Evolutionary conservation across 23 red algal genomes (phyloP).

Genomic region (Gracilaria gracilis): DNA sequence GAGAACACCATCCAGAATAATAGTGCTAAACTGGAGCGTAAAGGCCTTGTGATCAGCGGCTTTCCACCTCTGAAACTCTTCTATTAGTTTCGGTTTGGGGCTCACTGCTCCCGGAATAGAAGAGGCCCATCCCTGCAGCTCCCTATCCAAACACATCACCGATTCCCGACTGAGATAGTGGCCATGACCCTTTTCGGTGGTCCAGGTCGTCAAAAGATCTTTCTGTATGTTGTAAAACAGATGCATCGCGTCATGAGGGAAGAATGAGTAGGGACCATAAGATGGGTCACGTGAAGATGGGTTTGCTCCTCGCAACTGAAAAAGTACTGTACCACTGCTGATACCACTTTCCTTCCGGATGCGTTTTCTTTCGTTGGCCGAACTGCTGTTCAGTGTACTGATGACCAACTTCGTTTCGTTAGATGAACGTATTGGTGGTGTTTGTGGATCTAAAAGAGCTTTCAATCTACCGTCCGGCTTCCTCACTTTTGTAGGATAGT

Average conservation of each 20-base stretch:
- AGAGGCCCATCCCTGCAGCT: no score
- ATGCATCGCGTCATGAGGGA: slow-evolving; percentile 43
- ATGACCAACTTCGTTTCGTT: neutral
- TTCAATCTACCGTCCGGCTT: neutral
- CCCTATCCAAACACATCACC: slow-evolving; percentile 8
- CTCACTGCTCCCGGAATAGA: no score
- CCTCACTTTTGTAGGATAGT: slow-evolving; percentile 1
- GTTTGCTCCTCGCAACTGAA: neutral
- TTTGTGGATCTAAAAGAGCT: neutral
- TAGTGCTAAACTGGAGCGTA: neutral
- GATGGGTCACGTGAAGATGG: neutral
- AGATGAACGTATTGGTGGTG: neutral
- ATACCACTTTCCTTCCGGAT: neutral
- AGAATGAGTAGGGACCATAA: neutral
- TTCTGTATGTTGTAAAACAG: slow-evolving; percentile 49
- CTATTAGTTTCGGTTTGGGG: no score
- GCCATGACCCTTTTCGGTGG: neutral
- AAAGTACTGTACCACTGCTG: neutral
- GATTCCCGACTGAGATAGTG: neutral
- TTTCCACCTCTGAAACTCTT: slow-evolving; percentile 10
- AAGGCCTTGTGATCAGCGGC: slow-evolving; percentile 24
- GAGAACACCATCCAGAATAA: slow-evolving; percentile 6
- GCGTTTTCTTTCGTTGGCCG: no score
- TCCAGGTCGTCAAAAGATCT: neutral
- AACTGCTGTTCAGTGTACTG: neutral